Evolutionary conservation across 2,329 filamentous ascomycete genomes (phyloP).

Genomic region (Claviceps humidiphila): DNA sequence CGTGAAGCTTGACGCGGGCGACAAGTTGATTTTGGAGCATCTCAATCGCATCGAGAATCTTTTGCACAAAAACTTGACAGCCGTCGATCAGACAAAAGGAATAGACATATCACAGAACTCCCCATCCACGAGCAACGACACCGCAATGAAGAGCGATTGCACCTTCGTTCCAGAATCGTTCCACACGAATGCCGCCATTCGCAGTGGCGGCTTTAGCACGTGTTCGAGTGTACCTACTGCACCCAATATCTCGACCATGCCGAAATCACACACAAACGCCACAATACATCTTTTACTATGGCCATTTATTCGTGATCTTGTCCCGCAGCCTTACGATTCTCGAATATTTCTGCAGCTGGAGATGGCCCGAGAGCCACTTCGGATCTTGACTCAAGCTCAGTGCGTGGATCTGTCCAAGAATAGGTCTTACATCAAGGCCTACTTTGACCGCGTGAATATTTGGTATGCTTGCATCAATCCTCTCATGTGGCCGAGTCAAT

Average conservation of each 20-base stretch:
- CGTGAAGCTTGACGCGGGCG: slow-evolving; percentile 75
- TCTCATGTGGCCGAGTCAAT: slow-evolving; percentile 65
- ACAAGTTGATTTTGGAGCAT: slow-evolving; percentile 73
- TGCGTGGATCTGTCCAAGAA: slow-evolving; percentile 58
- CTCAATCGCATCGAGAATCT: slow-evolving; percentile 28
- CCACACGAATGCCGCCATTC: no score
- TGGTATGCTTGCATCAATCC: slow-evolving; percentile 82
- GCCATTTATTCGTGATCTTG: slow-evolving; percentile 66
- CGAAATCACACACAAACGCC: slow-evolving; percentile 70
- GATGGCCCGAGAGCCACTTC: slow-evolving; percentile 64
- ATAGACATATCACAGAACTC: slow-evolving; percentile 48
- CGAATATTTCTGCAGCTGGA: slow-evolving; percentile 72
- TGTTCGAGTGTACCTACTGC: no score
- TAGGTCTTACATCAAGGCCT: slow-evolving; percentile 61
- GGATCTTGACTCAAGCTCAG: slow-evolving; percentile 48
- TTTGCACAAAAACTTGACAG: no score
- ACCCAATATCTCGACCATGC: slow-evolving; percentile 45
- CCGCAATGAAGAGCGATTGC: slow-evolving; percentile 34
- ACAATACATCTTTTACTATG: slow-evolving; percentile 67
- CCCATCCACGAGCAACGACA: slow-evolving; percentile 49
- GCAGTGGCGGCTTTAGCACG: no score
- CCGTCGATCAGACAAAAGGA: slow-evolving; percentile 27
- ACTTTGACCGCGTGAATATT: slow-evolving; percentile 68
- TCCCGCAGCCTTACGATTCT: slow-evolving; percentile 65
- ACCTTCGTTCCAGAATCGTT: no score